phyloP scores from a whole-genome alignment of 1,139 yeast genomes.

The Saccharomyces uvarum region DNA sequence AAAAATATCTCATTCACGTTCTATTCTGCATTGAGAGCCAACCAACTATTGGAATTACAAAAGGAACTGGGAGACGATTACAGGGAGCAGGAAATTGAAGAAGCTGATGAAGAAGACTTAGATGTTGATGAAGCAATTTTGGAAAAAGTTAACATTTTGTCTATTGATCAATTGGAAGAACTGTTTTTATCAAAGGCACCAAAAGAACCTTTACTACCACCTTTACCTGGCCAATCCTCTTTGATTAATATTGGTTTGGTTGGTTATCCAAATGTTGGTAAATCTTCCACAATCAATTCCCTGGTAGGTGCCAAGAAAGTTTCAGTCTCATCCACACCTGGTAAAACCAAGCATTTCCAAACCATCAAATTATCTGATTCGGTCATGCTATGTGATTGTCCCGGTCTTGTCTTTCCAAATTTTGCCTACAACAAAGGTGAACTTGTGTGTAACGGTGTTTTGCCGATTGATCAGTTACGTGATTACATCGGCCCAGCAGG shows the following conservation, averaged over 20 bases:
- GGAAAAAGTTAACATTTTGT: conserved; percentile 60
- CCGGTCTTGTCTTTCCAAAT: conserved; percentile 97
- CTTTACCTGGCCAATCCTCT: conserved; percentile 48
- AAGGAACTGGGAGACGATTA: conserved; percentile 34
- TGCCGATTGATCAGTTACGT: conserved; percentile 93
- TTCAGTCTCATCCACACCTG: conserved; percentile 96
- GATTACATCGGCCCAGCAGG: conserved; percentile 90
- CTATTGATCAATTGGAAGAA: conserved; percentile 77
- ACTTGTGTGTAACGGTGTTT: conserved; percentile 92
- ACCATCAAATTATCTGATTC: conserved; percentile 79
- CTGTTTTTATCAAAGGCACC: conserved; percentile 80
- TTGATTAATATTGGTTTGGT: conserved; percentile 87
- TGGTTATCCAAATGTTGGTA: conserved; percentile 96
- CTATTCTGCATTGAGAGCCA: conserved; percentile 85
- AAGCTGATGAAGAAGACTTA: conserved; percentile 34
- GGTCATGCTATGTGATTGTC: conserved; percentile 93
- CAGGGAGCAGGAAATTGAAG: conserved; percentile 19
- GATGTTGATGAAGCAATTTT: conserved; percentile 32
- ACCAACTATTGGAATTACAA: conserved; percentile 57
- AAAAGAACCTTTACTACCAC: conserved; percentile 43
- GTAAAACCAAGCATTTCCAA: conserved; percentile 98
- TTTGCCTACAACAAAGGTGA: conserved; percentile 96
- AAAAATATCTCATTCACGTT: conserved; percentile 77
- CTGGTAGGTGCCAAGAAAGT: conserved; percentile 93
- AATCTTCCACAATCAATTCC: conserved; percentile 92